Evolutionary conservation across 2,329 filamentous ascomycete genomes (phyloP).

Genomic region (Thelonectria rubi): DNA sequence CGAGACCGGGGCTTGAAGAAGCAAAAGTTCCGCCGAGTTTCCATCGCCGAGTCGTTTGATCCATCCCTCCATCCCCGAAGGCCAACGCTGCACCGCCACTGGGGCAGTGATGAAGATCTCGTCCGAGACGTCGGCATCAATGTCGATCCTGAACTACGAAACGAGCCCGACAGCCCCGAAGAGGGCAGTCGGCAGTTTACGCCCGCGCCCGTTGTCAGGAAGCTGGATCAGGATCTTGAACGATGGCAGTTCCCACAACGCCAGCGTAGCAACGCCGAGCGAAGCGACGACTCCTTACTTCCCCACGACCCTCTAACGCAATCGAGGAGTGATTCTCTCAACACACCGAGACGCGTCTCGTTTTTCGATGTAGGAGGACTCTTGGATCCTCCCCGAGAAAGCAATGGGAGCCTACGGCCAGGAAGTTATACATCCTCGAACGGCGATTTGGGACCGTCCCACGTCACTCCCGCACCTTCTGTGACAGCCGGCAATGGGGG

Average conservation of each 20-base stretch:
- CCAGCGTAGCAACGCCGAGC: conserved; percentile 49
- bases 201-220: conserved; percentile 48
- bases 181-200: conserved; percentile 45
- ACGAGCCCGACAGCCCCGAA: conserved; percentile 42
- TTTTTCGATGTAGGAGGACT: conserved; percentile 89
- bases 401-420: conserved; percentile 48
- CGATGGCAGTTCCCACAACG: conserved; percentile 60
- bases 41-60: conserved; percentile 71
- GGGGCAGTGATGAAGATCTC: conserved; percentile 92
- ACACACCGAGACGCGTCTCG: conserved; percentile 62
- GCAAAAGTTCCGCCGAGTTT: conserved; percentile 76
- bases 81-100: conserved; percentile 69
- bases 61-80: conserved; percentile 51
- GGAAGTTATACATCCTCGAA: conserved; percentile 55
- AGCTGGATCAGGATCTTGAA: conserved; percentile 50
- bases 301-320: conserved; percentile 48
- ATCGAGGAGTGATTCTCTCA: conserved; percentile 33
- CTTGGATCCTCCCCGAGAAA: conserved; percentile 60
- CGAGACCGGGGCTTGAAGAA: conserved; percentile 92
- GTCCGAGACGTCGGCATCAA: conserved; percentile 82
- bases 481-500: conserved; percentile 56
- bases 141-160: conserved; percentile 62
- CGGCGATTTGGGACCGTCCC: conserved; percentile 50
- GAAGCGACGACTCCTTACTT: conserved; percentile 57
- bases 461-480: conserved; percentile 52